Base-by-base conservation (phyloP, 2,329 filamentous ascomycete genomes). In the Apiospora saccharicola region DNA sequence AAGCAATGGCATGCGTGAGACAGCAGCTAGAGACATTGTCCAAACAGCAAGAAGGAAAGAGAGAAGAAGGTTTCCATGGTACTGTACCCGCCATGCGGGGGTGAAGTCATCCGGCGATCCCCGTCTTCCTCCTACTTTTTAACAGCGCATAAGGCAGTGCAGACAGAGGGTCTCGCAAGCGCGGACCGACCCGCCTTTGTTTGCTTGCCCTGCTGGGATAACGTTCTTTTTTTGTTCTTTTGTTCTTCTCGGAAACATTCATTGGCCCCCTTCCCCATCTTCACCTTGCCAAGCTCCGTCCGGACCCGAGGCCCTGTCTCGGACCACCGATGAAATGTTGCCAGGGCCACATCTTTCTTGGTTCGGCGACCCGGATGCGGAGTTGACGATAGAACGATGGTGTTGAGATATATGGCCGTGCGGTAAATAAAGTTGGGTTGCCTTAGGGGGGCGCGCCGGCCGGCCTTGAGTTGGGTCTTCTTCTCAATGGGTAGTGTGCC, bases 61-160 rank as follows among this genome's bases (percentile, higher is more conserved):
- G 37, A 37, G 37, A 30, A 57, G 51, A 24, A 16, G 13, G 3
- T 30, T 19, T n/a, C 10, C 26, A 5, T 14, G 13, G 4, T 53
- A 57, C 51, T 30, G 26, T 30, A 30, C 51, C 51, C 26, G 51
- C 51, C 34, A 64, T 64, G 34, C 34, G 34, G 57, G 57, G 19
- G n/a, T 64, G 57, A 64, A 41, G 34, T 64, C 57, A 64, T 64
- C 19, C 57, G 57, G 57, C 22, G 57, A 64, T 64, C 13, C 34
- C 57, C 57, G 34, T 41, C 16, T 22, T 6, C 19, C 44, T 61
- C 30, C 41, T 61, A 30, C 14, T 24, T 34, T 34, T 37, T 41
- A 6, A 64, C 57, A 64, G 57, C 57, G 57, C 57, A 64, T 24
- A 34, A 64, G 57, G 57, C 57, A 41, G 57, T 64, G 57, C 57